Percentiles rank a stretch among this genome's conserved stretches.
Evolutionary conservation across 371 early-diverging fungal species (phyloP).

Genomic region (Umbelopsis sp.): DNA sequence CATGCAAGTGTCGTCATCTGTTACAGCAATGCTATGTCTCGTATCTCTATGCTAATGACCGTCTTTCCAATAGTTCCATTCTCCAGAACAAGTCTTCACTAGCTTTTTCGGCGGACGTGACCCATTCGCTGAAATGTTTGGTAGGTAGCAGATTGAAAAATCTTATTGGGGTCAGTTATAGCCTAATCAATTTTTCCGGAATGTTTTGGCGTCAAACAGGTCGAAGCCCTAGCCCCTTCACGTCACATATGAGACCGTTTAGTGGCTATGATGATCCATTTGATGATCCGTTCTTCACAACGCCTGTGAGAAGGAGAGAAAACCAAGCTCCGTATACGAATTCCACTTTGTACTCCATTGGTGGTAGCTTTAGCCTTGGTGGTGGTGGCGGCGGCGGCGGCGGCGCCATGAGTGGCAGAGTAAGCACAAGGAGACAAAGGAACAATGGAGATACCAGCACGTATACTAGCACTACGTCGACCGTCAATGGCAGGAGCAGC

Average conservation of each 20-base stretch:
- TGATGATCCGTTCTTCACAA: slow-evolving; percentile 27
- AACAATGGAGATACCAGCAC: slow-evolving; percentile 20
- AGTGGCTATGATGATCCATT: slow-evolving; percentile 9
- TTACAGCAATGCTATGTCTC: not conserved
- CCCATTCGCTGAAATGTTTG: slow-evolving; percentile 30
- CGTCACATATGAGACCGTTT: slow-evolving; percentile 10
- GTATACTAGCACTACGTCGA: slow-evolving; percentile 31
- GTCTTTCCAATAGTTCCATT: slow-evolving; percentile 41
- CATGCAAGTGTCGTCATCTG: slow-evolving; percentile 27
- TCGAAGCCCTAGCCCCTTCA: not conserved
- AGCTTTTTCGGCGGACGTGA: slow-evolving; percentile 42
- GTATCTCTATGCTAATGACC: not conserved
- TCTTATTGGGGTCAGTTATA: not conserved
- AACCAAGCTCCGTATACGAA: not conserved
- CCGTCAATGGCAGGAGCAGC: slow-evolving; percentile 38
- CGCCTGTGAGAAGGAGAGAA: not conserved
- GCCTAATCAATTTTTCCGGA: not conserved
- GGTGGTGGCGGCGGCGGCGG: too few relatives aligned
- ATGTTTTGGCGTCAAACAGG: not conserved
- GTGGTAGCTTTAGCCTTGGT: too few relatives aligned
- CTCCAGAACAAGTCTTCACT: slow-evolving; percentile 54
- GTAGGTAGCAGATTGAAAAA: slow-evolving; percentile 2
- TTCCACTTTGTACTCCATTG: slow-evolving; percentile 10
- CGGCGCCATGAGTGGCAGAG: not conserved
- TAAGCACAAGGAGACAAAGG: not conserved